Evolutionary conservation across 2,329 filamentous ascomycete species (phyloP).

Genomic region (Whalleya microplaca): DNA sequence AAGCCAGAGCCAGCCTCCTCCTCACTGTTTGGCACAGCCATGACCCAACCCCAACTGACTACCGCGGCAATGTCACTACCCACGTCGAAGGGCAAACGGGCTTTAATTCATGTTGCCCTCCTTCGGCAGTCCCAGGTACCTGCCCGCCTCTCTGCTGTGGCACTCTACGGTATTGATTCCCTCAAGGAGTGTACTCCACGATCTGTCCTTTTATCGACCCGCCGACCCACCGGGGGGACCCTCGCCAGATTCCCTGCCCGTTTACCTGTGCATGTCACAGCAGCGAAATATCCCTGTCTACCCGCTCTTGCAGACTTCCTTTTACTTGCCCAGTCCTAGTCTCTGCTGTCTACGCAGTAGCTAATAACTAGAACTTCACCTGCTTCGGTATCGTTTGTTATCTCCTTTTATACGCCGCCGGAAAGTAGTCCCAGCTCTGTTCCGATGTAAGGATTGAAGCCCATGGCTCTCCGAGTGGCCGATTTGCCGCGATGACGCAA

Average conservation of each 20-base stretch:
- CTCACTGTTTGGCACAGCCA: conserved; percentile 23
- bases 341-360: neutral
- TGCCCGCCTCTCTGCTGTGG: conserved; percentile 13
- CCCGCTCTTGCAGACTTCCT: conserved; percentile 45
- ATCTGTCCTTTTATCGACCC: conserved; percentile 28
- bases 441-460: conserved; percentile 10
- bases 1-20: conserved; percentile 26
- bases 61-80: conserved; percentile 27
- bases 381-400: conserved; percentile 9
- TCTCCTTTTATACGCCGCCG: neutral
- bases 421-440: neutral
- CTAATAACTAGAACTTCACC: conserved; percentile 2
- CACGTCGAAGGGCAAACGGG: conserved; percentile 8
- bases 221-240: conserved; percentile 25
- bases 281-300: conserved; percentile 44
- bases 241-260: conserved; percentile 26
- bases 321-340: conserved; percentile 14
- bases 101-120: conserved; percentile 20
- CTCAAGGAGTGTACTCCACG: conserved; percentile 39
- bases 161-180: conserved; percentile 26
- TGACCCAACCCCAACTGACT: conserved; percentile 15
- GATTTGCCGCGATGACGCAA: conserved; percentile 28
- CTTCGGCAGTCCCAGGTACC: conserved; percentile 30
- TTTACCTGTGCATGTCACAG: conserved; percentile 37
- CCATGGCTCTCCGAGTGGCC: conserved; percentile 7